Evolutionary conservation across 2,329 filamentous ascomycete species (phyloP).

Genomic region (Arthrobotrys iridis): DNA sequence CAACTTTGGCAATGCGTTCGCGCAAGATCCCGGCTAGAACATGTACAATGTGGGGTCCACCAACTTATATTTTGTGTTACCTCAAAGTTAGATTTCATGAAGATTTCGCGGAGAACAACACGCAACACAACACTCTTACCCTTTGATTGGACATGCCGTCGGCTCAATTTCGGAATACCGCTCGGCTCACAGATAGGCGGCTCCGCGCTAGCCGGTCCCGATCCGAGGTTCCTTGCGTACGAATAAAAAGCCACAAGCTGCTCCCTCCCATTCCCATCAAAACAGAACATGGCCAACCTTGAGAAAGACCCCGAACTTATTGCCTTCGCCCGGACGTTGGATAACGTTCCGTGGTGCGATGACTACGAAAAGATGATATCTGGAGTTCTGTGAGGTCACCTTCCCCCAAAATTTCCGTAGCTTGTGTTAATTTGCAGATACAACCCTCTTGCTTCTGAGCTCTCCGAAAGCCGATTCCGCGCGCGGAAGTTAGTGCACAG

Average conservation of each 20-base stretch:
- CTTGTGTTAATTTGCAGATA: constrained; percentile 62
- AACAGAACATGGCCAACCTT: constrained; percentile 59
- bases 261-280: neutral
- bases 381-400: constrained; percentile 67
- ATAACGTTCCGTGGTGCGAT: constrained; percentile 69
- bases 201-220: no score
- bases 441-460: constrained; percentile 65
- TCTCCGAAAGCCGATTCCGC: constrained; percentile 66
- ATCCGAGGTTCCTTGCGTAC: no score
- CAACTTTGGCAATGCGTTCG: no score
- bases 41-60: no score
- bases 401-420: neutral
- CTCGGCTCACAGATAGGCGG: no score
- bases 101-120: no score
- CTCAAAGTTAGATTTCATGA: no score
- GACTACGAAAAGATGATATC: constrained; percentile 74
- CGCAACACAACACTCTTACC: no score
- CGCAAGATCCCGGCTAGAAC: no score
- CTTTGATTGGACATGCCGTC: no score
- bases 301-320: constrained; percentile 64
- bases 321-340: constrained; percentile 64
- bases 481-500: constrained; percentile 69
- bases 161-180: no score
- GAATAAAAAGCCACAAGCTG: neutral
- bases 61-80: no score